Conservation (phyloP, 306 rosid species). For the Herpetospermum pedunculosum region DNA sequence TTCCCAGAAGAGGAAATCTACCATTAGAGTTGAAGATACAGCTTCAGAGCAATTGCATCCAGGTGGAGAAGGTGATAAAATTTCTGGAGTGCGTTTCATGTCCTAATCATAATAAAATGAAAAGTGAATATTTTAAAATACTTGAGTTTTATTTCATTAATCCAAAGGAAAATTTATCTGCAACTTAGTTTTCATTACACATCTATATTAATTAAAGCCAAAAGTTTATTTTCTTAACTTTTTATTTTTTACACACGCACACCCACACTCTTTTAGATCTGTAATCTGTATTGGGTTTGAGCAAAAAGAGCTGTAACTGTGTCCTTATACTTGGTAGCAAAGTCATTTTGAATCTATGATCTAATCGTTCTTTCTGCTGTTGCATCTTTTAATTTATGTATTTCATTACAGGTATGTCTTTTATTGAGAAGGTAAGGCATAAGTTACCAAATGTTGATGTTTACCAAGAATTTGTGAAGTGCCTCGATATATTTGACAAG, state of each 20-base stretch:
- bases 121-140: background rate
- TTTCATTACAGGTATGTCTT: conserved; percentile 58
- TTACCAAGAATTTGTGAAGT: conserved; percentile 77
- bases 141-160: background rate
- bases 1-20: conserved; percentile 59
- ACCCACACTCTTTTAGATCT: background rate
- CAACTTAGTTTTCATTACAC: background rate
- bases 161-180: background rate
- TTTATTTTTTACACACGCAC: background rate
- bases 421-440: conserved; percentile 85
- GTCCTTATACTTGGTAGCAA: background rate
- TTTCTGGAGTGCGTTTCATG: background rate
- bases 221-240: background rate
- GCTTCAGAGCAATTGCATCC: background rate
- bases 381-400: conserved; percentile 11
- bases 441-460: conserved; percentile 72
- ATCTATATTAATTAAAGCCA: background rate
- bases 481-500: conserved; percentile 70
- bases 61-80: conserved; percentile 10
- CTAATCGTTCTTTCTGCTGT: background rate
- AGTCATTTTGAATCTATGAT: background rate
- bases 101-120: background rate
- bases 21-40: conserved; percentile 46
- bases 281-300: background rate
- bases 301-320: background rate